Conservation (phyloP, 345 rosid species). For the Diplotaxis tenuifolia region DNA sequence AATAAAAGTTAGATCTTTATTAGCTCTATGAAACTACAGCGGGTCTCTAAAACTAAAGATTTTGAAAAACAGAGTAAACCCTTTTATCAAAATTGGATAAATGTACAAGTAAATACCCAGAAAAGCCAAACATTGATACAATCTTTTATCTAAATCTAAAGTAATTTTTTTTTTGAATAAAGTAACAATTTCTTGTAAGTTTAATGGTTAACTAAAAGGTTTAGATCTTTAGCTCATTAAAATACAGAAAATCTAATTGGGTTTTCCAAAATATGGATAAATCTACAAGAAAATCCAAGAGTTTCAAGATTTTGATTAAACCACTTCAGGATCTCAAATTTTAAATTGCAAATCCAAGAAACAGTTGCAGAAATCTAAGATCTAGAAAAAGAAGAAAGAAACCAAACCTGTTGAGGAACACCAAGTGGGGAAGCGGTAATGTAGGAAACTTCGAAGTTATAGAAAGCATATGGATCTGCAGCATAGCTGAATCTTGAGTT, state of each 20-base stretch:
- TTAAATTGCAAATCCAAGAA: slow-evolving; percentile 4
- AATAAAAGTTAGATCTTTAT: slow-evolving; percentile 25
- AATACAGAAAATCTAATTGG: slow-evolving; percentile 6
- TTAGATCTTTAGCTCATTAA: slow-evolving; percentile 13
- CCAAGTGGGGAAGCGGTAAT: slow-evolving; percentile 97
- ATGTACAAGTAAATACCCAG: neutral
- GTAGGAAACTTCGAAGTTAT: slow-evolving; percentile 78
- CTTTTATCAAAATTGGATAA: neutral
- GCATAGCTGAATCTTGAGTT: slow-evolving; percentile 53
- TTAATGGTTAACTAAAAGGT: neutral
- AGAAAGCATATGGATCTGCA: slow-evolving; percentile 69
- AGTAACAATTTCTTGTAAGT: neutral
- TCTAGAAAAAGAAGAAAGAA: slow-evolving; percentile 21
- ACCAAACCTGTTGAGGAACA: slow-evolving; percentile 76
- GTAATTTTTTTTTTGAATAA: too few relatives aligned
- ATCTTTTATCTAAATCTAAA: neutral
- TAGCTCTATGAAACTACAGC: neutral
- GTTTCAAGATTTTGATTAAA: neutral
- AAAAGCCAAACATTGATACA: neutral
- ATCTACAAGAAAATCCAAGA: neutral
- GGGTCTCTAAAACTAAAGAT: neutral
- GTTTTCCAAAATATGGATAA: slow-evolving; percentile 18
- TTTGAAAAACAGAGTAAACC: neutral
- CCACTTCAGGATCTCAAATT: neutral
- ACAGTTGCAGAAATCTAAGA: slow-evolving; percentile 28